These are phyloP conservation scores for Stropharia rugosoannulata DNA, from an alignment of 768 basidiomycete species.

Conservation along the genomic window DNA sequence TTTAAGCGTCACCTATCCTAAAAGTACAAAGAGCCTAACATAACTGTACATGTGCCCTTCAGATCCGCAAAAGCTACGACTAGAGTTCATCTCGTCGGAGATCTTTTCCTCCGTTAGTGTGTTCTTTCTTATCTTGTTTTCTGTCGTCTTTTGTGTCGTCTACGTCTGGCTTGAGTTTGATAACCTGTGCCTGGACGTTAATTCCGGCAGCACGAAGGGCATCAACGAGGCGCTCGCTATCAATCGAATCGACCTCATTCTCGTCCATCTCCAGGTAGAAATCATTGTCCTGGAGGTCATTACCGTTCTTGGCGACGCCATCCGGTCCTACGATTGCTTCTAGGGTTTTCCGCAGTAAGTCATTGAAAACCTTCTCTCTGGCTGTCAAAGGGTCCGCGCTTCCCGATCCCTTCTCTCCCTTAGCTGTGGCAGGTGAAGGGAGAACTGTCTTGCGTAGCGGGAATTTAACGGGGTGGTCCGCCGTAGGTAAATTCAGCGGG, in stretches of 20 bases:
- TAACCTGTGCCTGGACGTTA: slow-evolving; percentile 40
- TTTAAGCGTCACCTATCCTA: slow-evolving; percentile 10
- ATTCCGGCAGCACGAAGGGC: slow-evolving; percentile 53
- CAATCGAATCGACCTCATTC: slow-evolving; percentile 39
- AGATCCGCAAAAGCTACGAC: slow-evolving; percentile 3
- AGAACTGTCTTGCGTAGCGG: slow-evolving; percentile 50
- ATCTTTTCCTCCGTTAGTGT: slow-evolving; percentile 11
- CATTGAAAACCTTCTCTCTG: slow-evolving; percentile 30
- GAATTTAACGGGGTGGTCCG: slow-evolving; percentile 56
- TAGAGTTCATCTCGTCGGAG: slow-evolving; percentile 21
- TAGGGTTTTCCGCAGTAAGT: slow-evolving; percentile 37
- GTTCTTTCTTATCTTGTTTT: slow-evolving; percentile 13
- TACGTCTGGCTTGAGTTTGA: slow-evolving; percentile 23
- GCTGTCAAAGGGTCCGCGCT: slow-evolving; percentile 9
- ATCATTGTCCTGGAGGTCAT: slow-evolving; percentile 23
- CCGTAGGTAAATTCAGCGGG: slow-evolving; percentile 40
- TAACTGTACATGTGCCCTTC: not conserved
- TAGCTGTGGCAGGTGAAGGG: slow-evolving; percentile 31
- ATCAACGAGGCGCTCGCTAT: slow-evolving; percentile 40
- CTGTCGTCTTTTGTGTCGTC: slow-evolving; percentile 22
- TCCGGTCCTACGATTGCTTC: slow-evolving; percentile 31
- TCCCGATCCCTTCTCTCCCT: slow-evolving; percentile 10
- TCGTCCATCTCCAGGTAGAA: slow-evolving; percentile 48
- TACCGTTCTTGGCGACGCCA: slow-evolving; percentile 14
- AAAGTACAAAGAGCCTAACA: slow-evolving; percentile 19